Evolutionary conservation across 345 rosid species (phyloP).

Genomic region (Aquilaria sinensis): DNA sequence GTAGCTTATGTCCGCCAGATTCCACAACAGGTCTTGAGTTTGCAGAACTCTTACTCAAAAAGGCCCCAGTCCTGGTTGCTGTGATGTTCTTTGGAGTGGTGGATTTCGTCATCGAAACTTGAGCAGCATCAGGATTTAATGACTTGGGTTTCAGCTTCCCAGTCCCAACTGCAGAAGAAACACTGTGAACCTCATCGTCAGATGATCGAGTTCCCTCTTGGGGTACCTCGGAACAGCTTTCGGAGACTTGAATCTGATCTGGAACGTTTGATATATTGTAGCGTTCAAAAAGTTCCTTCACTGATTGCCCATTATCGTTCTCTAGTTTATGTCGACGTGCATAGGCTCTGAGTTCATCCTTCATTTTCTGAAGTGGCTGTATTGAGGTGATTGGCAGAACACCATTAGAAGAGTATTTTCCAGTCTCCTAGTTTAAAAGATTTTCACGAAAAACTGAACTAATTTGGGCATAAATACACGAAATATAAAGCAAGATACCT

Average conservation of each 20-base stretch:
- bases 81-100: conserved; percentile 34
- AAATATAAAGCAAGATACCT: conserved; percentile 34
- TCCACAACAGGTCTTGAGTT: conserved; percentile 39
- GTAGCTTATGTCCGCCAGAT: conserved; percentile 24
- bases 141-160: conserved; percentile 56
- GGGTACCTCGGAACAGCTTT: conserved; percentile 48
- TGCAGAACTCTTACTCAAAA: conserved; percentile 29
- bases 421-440: no score
- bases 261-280: conserved; percentile 47
- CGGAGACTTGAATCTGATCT: conserved; percentile 53
- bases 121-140: conserved; percentile 33
- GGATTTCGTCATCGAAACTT: conserved; percentile 24
- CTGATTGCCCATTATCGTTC: conserved; percentile 38
- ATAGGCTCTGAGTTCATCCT: conserved; percentile 70
- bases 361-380: conserved; percentile 65
- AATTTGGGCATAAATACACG: no score
- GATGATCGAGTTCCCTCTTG: conserved; percentile 53
- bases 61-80: conserved; percentile 30
- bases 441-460: no score
- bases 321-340: conserved; percentile 43
- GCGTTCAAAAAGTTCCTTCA: conserved; percentile 49
- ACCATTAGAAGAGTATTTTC: no score
- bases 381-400: background rate
- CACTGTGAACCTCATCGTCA: conserved; percentile 53
- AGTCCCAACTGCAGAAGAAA: conserved; percentile 31